phyloP scores from a whole-genome alignment of 345 rosid genomes.

The Mangifera indica region DNA sequence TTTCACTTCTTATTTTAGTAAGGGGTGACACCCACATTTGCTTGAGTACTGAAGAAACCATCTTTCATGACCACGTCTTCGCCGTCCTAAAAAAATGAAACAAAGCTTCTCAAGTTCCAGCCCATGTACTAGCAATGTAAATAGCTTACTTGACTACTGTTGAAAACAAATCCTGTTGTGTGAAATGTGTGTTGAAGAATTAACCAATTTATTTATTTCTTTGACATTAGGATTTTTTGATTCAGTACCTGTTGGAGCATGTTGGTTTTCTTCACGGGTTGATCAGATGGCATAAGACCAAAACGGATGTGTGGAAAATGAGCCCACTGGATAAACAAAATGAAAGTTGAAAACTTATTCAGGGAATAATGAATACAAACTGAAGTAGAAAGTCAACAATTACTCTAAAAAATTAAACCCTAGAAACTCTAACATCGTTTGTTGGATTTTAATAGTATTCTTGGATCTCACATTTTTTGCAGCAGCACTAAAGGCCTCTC shows the following conservation, averaged over 20 bases:
- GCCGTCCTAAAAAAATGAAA: conserved; percentile 51
- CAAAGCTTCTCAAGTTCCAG: neutral
- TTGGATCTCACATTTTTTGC: conserved; percentile 87
- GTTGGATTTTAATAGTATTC: neutral
- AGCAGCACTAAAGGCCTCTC: conserved; percentile 99
- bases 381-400: too few species aligned
- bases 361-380: neutral
- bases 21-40: conserved; percentile 75
- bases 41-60: conserved; percentile 58
- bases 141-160: too few species aligned
- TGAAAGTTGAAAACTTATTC: conserved; percentile 14
- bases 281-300: conserved; percentile 91
- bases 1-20: conserved; percentile 38
- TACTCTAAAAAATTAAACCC: too few species aligned
- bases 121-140: neutral
- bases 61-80: conserved; percentile 75
- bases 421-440: too few species aligned
- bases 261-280: conserved; percentile 84
- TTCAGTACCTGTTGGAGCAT: conserved; percentile 72
- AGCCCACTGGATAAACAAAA: conserved; percentile 75
- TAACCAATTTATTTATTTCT: too few species aligned
- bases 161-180: too few species aligned
- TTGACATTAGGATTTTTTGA: conserved; percentile 15
- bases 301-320: conserved; percentile 97
- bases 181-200: neutral